Evolutionary conservation across 495 filamentous ascomycete genomes (phyloP).

Genomic region (Stereocaulon alpinum): DNA sequence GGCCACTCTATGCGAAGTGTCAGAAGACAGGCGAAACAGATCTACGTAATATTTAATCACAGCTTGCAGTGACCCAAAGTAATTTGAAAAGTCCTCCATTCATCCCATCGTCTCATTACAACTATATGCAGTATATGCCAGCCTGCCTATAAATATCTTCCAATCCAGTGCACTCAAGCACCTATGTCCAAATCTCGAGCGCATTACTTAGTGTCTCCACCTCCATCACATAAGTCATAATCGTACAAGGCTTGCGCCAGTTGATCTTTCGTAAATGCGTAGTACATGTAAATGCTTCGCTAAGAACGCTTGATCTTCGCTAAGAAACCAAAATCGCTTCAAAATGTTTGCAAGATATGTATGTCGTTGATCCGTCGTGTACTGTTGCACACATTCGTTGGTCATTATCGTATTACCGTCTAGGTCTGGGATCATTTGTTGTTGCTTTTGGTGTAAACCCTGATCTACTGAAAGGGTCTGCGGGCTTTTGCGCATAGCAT

Average conservation of each 20-base stretch:
- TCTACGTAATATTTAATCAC: too few species aligned
- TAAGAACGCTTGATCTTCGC: constrained; percentile 14
- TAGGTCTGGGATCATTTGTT: background rate
- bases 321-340: background rate
- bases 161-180: constrained; percentile 8
- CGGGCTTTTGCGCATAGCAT: constrained; percentile 79
- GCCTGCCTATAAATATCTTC: constrained; percentile 3
- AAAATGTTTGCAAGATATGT: background rate
- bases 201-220: constrained; percentile 5
- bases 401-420: constrained; percentile 10
- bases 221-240: constrained; percentile 2
- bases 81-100: background rate
- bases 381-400: constrained; percentile 6
- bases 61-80: background rate
- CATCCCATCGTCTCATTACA: background rate
- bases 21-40: background rate
- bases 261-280: constrained; percentile 19
- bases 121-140: constrained; percentile 14
- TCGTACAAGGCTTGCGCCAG: constrained; percentile 17
- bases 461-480: background rate
- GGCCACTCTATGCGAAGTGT: background rate
- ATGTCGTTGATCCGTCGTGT: background rate
- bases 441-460: constrained; percentile 2
- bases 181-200: background rate
- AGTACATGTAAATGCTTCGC: constrained; percentile 13